Evolutionary conservation across 352 stramenopile genomes (phyloP), one percentile per base, ranked within the genome.

Genomic region (Globisporangium echinulatum): DNA sequence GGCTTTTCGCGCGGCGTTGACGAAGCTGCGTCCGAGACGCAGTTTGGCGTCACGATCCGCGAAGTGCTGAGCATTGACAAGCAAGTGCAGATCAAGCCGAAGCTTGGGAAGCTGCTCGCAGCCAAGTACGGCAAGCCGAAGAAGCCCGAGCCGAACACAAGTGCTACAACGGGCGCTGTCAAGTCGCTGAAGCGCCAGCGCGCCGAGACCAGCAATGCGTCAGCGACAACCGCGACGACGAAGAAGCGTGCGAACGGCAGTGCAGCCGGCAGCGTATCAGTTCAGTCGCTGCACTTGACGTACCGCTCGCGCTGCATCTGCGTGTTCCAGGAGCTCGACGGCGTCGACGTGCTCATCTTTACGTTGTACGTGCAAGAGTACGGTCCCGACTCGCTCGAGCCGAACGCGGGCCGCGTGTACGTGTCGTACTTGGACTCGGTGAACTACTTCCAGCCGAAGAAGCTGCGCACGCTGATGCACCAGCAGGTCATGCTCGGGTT

Each of bases 321-420:
- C 43, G 84, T 96, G 25, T 96, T 96, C 58, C 87, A 96, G 71
- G 83, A 94, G 61, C 71, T 94, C 36, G 84, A 95, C 57, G 85
- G 87, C 17, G 83, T 94, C 4, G 87, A 96, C 67, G 86, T 96
- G 6, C 59, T 94, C 13, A 91, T 96, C 50, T 96, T 96, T 61
- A 92, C 86, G 50, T 58, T 96, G 46, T 96, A 95, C 59, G 85
- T 96, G 7, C 85, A 96, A 70, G 87, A 96, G 54, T 96, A 94
- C 58, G 80, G 82, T 0, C 79, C 82, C 0, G 71, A 88, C 47
- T 90, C 80, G 36, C 64, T 92, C 5, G 59, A 77, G 2, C 84
- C 86, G 1, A 96, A 96, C 54, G 79, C 78, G 49, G 82, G 86
- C 0, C 79, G 83, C 53, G 83, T 95, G 2, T 96, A 96, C 64